A percentile compares a stretch with the other conserved stretches of the same genome.
Conservation (phyloP, 1,284 basidiomycete species). For the Cutaneotrichosporon sp. region DNA sequence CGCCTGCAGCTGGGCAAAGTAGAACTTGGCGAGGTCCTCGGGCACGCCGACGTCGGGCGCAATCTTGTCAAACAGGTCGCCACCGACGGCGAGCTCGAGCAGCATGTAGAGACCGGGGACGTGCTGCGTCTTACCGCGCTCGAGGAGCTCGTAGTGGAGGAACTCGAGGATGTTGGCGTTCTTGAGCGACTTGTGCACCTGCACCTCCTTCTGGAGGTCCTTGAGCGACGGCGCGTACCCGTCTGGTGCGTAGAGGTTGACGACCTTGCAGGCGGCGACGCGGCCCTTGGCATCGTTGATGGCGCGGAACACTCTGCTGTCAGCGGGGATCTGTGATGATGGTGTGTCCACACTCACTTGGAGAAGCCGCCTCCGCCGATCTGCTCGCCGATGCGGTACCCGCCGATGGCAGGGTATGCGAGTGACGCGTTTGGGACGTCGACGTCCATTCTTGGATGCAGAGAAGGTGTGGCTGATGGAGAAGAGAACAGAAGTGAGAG, state of each 20-base stretch:
- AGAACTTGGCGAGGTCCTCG: conserved; percentile 86
- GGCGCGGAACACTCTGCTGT: conserved; percentile 73
- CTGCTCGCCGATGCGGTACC: conserved; percentile 69
- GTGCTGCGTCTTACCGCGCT: conserved; percentile 59
- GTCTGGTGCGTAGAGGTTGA: conserved; percentile 58
- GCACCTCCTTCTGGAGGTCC: conserved; percentile 88
- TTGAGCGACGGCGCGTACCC: conserved; percentile 60
- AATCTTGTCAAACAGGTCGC: conserved; percentile 98
- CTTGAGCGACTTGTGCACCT: conserved; percentile 81
- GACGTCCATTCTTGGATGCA: conserved; percentile 17
- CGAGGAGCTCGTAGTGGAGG: conserved; percentile 72
- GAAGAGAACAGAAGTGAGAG: too few species aligned
- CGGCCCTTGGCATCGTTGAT: conserved; percentile 63
- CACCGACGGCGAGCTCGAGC: conserved; percentile 87
- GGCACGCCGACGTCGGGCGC: conserved; percentile 84
- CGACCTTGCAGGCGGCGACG: conserved; percentile 82
- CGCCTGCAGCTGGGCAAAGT: conserved; percentile 83
- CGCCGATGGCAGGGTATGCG: conserved; percentile 54
- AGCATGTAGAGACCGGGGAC: conserved; percentile 87
- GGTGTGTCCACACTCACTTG: conserved; percentile 58
- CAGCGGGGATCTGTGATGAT: neutral
- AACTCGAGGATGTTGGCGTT: conserved; percentile 84
- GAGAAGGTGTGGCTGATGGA: neutral
- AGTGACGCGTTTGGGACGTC: conserved; percentile 14
- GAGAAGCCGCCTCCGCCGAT: conserved; percentile 86